phyloP scores from a whole-genome alignment of 345 rosid genomes.

The Leavenworthia alabamica region DNA sequence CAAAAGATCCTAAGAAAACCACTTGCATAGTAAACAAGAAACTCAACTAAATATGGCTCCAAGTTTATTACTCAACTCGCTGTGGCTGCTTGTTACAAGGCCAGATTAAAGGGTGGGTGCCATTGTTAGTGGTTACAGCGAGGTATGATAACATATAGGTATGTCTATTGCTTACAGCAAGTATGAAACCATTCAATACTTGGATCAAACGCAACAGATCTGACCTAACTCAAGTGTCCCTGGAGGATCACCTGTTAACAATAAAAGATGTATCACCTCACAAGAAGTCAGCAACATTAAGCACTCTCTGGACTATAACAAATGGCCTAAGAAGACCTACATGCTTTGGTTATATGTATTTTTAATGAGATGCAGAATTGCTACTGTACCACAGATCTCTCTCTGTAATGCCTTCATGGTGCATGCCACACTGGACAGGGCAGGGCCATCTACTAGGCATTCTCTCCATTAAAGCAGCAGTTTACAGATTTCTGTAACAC shows the following conservation, averaged over 20 bases:
- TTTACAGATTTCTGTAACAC: constrained; percentile 51
- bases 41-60: too few species aligned
- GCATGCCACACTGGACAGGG: constrained; percentile 82
- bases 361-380: not conserved
- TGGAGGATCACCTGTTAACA: constrained; percentile 47
- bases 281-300: constrained; percentile 3
- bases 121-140: not conserved
- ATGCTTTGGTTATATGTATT: not conserved
- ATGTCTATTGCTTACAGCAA: constrained; percentile 73
- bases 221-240: constrained; percentile 97
- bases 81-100: not conserved
- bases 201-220: constrained; percentile 90
- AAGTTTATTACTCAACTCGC: not conserved
- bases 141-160: too few species aligned
- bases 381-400: constrained; percentile 24
- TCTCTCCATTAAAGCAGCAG: constrained; percentile 80
- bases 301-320: not conserved
- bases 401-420: constrained; percentile 92
- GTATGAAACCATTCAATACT: constrained; percentile 92
- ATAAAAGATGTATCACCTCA: not conserved
- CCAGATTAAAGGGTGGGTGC: not conserved
- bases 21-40: too few species aligned
- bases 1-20: not conserved
- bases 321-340: not conserved
- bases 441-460: constrained; percentile 93